Evolutionary conservation across 1,284 basidiomycete species (phyloP), one percentile per base, ranked within the genome.

Genomic region (Ustilago curta): DNA sequence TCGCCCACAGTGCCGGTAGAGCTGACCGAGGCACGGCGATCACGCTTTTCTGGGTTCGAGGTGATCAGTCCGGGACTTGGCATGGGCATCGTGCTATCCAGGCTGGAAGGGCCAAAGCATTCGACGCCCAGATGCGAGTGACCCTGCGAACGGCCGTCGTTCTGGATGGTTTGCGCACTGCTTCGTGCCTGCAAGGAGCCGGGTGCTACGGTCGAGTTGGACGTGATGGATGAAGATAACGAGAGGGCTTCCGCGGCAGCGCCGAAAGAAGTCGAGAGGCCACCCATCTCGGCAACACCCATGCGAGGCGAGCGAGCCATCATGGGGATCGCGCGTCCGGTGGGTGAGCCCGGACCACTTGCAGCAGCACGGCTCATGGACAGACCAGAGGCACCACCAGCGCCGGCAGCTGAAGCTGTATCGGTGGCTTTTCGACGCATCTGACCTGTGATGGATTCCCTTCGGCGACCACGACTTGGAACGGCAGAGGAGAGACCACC

Each of bases 1-100:
- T 93, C 87, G 63, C 87, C 86, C 29, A 86, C 85, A 19, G 85
- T 83, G 9, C 81, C 82, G 19, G 83, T 79, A 11, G 87, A 79
- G 61, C 71, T 74, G 21, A 72, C 86, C 43, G 77, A 74, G 2
- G 71, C 59, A 56, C 87, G 85, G 55, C 87, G 50, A 67, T 66
- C 44, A 86, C 87, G 59, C 62, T 57, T 60, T 19, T 14, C 50
- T 47, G 59, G 29, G 53, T 57, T 59, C 25, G 59, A 35, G 8
- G 52, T 63, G 21, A 74, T 58, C 66, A 73, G 70, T 19, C 66
- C 59, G 14, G 71, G 64, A 51, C 66, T 74, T 18, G 71, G 71
- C 61, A 65, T 69, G 27, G 68, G 61, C 65, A 70, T 77, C 45
- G 58, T 73, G 48, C 61, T 67, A 51, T 80, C 78, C 32, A 73